These are phyloP conservation scores for Ceratocystiopsis sp. DNA, from an alignment of 2,329 filamentous ascomycete species.

Conservation along the genomic window DNA sequence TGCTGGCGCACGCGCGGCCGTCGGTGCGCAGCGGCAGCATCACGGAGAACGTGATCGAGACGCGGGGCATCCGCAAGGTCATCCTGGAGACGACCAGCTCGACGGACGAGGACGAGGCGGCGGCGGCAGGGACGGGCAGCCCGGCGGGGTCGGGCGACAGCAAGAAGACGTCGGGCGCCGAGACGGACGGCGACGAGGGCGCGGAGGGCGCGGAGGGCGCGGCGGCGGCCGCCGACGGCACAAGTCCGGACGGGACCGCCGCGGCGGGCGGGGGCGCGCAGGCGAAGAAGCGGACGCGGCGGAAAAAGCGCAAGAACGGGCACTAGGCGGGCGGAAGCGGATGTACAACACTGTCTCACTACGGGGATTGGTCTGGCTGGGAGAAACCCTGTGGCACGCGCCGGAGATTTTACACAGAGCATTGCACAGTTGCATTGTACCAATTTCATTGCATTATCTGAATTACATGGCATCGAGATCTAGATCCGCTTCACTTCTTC, in stretches of 20 bases:
- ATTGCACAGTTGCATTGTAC: no score
- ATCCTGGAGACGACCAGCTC: slow-evolving; percentile 33
- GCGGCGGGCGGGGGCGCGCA: no score
- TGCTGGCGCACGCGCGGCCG: slow-evolving; percentile 11
- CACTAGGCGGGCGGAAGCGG: background rate
- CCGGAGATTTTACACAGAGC: no score
- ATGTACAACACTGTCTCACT: no score
- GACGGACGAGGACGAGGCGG: slow-evolving; percentile 19
- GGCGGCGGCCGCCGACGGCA: slow-evolving; percentile 1
- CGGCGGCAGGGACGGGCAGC: no score
- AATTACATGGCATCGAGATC: no score
- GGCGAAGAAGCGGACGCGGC: slow-evolving; percentile 20
- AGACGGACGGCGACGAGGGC: background rate
- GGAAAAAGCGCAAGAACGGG: slow-evolving; percentile 16
- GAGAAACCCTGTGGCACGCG: no score
- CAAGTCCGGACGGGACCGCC: background rate
- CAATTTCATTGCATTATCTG: no score
- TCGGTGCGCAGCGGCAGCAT: slow-evolving; percentile 57
- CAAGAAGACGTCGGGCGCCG: background rate
- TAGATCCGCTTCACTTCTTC: no score
- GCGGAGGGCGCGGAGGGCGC: slow-evolving; percentile 4
- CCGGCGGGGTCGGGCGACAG: no score
- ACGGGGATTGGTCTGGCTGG: no score
- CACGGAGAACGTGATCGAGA: slow-evolving; percentile 60
- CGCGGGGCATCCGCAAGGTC: slow-evolving; percentile 58